A percentile compares a stretch with the other conserved stretches of the same genome.
phyloP scores from a whole-genome alignment of 306 rosid species.

The Quercus robur region DNA sequence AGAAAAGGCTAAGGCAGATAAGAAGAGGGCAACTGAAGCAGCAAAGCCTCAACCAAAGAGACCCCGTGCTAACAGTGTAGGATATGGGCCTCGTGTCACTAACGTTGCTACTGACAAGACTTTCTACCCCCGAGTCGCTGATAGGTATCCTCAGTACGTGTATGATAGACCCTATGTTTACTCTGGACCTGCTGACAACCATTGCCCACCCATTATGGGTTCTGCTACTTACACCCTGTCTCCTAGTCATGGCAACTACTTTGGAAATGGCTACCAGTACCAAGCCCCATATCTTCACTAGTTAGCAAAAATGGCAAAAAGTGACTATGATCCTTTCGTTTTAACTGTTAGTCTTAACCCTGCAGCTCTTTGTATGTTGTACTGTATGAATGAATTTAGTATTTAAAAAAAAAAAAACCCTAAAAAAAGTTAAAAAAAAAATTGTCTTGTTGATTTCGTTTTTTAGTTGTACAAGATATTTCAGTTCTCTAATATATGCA shows the following conservation, averaged over 20 bases:
- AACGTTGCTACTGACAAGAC: conserved; percentile 62
- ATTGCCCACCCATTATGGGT: conserved; percentile 61
- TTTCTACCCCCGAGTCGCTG: conserved; percentile 73
- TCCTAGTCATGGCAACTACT: conserved; percentile 82
- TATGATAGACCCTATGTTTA: conserved; percentile 77
- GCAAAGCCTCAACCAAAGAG: conserved; percentile 96
- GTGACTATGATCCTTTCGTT: conserved; percentile 54
- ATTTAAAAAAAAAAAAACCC: conserved; percentile 18
- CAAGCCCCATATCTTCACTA: conserved; percentile 94
- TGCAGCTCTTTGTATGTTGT: conserved; percentile 53
- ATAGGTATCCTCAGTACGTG: conserved; percentile 77
- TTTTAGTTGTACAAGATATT: conserved; percentile 46
- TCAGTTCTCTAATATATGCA: conserved; percentile 72
- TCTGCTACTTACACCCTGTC: conserved; percentile 69
- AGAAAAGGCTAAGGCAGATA: conserved; percentile 95
- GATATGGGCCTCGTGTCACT: conserved; percentile 64
- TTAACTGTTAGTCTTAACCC: conserved; percentile 83
- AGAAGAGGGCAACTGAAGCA: conserved; percentile 83
- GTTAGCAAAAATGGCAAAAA: conserved; percentile 44
- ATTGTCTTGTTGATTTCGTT: conserved; percentile 48
- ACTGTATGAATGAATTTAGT: conserved; percentile 66
- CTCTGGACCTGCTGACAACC: conserved; percentile 67
- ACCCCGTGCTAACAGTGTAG: conserved; percentile 79
- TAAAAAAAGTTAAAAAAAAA: conserved; percentile 21
- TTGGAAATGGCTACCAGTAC: conserved; percentile 85